Conservation (phyloP, 2,329 filamentous ascomycete genomes). For the Paraphaeosphaeria minitans region DNA sequence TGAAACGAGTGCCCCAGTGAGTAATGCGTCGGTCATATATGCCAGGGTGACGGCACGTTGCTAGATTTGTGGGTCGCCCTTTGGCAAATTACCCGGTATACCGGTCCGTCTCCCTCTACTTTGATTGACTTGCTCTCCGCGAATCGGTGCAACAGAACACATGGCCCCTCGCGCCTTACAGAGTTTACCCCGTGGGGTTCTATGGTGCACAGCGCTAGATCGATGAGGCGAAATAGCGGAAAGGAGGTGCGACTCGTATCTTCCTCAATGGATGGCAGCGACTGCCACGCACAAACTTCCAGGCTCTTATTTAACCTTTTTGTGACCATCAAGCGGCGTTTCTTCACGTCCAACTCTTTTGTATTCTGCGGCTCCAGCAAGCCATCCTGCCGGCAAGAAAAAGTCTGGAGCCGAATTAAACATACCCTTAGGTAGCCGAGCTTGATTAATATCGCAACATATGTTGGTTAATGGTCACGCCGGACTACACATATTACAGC, state of each 20-base stretch:
- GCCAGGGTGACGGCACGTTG: background rate
- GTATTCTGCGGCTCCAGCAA: background rate
- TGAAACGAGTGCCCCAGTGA: background rate
- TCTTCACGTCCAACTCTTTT: background rate
- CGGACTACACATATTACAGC: slow-evolving; percentile 3
- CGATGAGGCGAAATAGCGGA: background rate
- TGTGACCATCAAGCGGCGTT: background rate
- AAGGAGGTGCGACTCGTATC: background rate
- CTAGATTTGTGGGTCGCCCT: background rate
- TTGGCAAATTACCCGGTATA: slow-evolving; percentile 4
- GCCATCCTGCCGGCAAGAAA: background rate
- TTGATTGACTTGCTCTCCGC: background rate
- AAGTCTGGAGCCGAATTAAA: slow-evolving; percentile 2
- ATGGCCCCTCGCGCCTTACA: background rate
- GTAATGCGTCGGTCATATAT: background rate
- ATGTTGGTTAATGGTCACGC: slow-evolving; percentile 4
- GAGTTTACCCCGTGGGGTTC: slow-evolving; percentile 7
- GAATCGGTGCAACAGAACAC: background rate
- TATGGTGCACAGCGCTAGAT: slow-evolving; percentile 1
- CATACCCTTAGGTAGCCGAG: background rate
- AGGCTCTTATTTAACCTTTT: background rate
- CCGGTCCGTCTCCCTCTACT: slow-evolving; percentile 6
- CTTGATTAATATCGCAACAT: slow-evolving; percentile 7
- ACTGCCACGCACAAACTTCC: background rate
- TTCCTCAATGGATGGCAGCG: background rate